phyloP scores from a whole-genome alignment of 192 early-diverging fungal species.

The Coemansia sp. region DNA sequence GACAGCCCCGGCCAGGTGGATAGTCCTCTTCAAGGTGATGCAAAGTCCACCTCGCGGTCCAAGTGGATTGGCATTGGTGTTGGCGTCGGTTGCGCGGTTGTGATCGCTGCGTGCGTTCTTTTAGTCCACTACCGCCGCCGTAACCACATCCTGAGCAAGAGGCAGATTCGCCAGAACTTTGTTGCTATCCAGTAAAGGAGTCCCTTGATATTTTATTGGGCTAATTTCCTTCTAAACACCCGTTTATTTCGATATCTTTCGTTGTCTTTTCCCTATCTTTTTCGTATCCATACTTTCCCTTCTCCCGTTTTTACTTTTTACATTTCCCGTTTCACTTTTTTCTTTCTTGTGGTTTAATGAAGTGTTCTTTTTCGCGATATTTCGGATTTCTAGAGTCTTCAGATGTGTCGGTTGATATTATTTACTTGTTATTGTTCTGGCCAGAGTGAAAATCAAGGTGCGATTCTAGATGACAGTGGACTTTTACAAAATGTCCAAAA shows the following conservation, averaged over 20 bases:
- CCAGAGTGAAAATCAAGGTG: no score
- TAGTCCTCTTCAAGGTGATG: conserved; percentile 39
- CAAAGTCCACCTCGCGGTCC: conserved; percentile 39
- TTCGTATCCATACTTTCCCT: no score
- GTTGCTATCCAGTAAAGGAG: conserved; percentile 16
- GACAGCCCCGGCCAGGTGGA: conserved; percentile 49
- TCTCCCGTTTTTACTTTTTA: not conserved
- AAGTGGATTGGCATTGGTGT: conserved; percentile 55
- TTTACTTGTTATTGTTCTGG: not conserved
- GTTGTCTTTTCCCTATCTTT: not conserved
- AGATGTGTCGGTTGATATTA: not conserved
- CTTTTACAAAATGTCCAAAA: no score
- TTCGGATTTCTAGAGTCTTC: not conserved
- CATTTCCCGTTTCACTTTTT: not conserved
- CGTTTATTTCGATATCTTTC: no score
- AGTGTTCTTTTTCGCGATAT: not conserved
- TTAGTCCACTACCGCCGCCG: conserved; percentile 34
- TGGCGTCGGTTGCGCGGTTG: conserved; percentile 28
- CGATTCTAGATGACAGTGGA: no score
- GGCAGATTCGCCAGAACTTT: conserved; percentile 37
- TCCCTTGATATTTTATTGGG: not conserved
- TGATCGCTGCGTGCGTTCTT: conserved; percentile 18
- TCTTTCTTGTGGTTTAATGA: not conserved
- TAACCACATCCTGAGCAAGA: conserved; percentile 30
- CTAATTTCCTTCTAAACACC: not conserved